Evolutionary conservation across 2,329 filamentous ascomycete genomes (phyloP), one percentile per base, ranked within the genome.

Genomic region (Talaromyces sp.): DNA sequence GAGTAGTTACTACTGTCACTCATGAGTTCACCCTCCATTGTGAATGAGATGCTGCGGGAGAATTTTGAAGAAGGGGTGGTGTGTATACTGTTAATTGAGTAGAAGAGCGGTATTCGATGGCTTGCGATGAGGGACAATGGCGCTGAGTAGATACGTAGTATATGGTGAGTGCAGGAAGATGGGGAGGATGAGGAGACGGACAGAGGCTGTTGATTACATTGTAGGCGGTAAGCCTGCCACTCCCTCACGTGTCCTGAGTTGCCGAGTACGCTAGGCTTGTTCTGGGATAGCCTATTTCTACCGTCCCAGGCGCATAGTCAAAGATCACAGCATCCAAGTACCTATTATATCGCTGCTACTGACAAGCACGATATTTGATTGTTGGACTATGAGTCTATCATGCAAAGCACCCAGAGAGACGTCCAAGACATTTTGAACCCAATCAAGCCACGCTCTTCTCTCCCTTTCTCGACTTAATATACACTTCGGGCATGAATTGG

Each of bases 1-100:
- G 73, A 73, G 86, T 88, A 91, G 87, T 57, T 63, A 63, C 85
- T 90, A 91, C 87, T 85, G 80, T 78, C 83, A 79, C 79, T 90
- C 89, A 85, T 91, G 86, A 85, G 87, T 85, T 85, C 73, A 68
- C 73, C 75, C 69, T 77, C 74, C 77, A 79, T 78, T 63, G 35
- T 70, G 67, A 69, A 49, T 59, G 22, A 43, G 8, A 19, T 58
- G 35, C 19, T 22, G 10, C n/a, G 33, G 19, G 25, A 17, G 31
- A 39, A 27, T 62, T 37, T 15, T 25, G 22, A 35, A 56, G 35
- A 17, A 15, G 3, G 25, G 13, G 4, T 7, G 35, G 27, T 33
- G 9, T 31, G 25, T n/a, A 13, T 15, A 27, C n/a, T 33, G 56
- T 4, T 25, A 11, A 58, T 31, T 41, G 35, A 19, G 22, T 15